Conservation (phyloP, 2,329 filamentous ascomycete species). For the Triangularia setosa region DNA sequence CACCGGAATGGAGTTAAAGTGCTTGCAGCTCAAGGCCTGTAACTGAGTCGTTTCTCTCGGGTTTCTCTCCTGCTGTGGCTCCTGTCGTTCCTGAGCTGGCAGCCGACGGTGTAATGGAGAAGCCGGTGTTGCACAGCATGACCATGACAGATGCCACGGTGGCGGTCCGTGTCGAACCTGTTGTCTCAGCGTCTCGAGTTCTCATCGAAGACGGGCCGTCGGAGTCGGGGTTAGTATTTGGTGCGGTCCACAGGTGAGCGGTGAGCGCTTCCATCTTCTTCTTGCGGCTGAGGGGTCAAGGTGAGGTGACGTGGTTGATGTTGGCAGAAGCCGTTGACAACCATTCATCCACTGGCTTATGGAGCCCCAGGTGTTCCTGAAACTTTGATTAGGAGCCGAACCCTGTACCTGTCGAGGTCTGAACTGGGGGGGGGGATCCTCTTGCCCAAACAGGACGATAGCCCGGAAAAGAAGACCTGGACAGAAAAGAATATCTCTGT, state of each 20-base stretch:
- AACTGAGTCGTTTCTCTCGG: neutral
- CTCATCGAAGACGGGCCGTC: neutral
- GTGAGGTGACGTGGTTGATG: constrained; percentile 3
- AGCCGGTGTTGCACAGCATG: neutral
- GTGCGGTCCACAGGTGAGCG: neutral
- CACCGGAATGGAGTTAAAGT: neutral
- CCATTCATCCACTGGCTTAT: constrained; percentile 10
- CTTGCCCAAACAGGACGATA: constrained; percentile 11
- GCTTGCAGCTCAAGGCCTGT: neutral
- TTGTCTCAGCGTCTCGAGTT: neutral
- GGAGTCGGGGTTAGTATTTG: neutral
- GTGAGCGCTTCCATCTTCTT: neutral
- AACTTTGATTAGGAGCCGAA: constrained; percentile 12
- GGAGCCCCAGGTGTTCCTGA: constrained; percentile 17
- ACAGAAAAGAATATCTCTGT: neutral
- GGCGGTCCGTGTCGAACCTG: neutral
- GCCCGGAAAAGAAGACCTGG: neutral
- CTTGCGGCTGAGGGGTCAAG: constrained; percentile 1
- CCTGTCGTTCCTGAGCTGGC: neutral
- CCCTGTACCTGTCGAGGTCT: constrained; percentile 5
- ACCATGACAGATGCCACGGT: constrained; percentile 1
- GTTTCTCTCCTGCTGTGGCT: neutral
- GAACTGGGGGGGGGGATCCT: constrained; percentile 4
- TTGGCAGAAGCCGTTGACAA: neutral
- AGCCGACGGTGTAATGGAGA: neutral